Evolutionary conservation across 2,329 filamentous ascomycete genomes (phyloP), one percentile per base, ranked within the genome.

Genomic region (Alternaria sp.): DNA sequence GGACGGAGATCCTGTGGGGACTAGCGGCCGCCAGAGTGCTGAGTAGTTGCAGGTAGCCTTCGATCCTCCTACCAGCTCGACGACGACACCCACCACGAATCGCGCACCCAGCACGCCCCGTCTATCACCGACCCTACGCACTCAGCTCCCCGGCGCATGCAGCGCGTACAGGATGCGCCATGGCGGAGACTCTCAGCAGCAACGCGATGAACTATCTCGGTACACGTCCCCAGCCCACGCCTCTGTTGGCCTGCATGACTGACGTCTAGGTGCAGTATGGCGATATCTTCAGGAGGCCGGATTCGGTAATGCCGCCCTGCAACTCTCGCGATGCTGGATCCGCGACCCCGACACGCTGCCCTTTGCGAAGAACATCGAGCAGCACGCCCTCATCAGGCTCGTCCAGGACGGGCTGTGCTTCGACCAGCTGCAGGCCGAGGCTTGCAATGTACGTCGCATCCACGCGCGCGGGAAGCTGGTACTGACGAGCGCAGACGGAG

Each of bases 151-250:
- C 28, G 28, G 60, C 61, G 57, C 65, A 62, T 56, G 65, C 62
- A 55, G 59, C 62, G 56, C 25, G 53, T 60, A 55, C 70, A 66
- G 65, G 72, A 81, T 82, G 80, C 79, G 78, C 79, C 70, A 82
- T 82, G 78, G 75, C 78, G 57, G 73, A 76, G 68, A 73, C 83
- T 52, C 80, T 88, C 66, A 85, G 82, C 72, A 86, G 84, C 69
- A 85, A 90, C 82, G 87, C 90, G 77, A 85, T 91, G 76, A 91
- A 90, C 81, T 90, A 90, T 81, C 82, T 90, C 75, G 68, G 71
- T 72, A 66, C 61, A 40, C 23, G 26, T 45, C 43, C 55, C 57
- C 53, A 36, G 28, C 44, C 55, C 25, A 47, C 44, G 26, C 36
- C 59, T 25, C 23, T 32, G 44, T 44, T 62, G 44, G 44, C 60